phyloP scores from a whole-genome alignment of 176 grass and related monocot species.

The Bonia amplexicaulis region DNA sequence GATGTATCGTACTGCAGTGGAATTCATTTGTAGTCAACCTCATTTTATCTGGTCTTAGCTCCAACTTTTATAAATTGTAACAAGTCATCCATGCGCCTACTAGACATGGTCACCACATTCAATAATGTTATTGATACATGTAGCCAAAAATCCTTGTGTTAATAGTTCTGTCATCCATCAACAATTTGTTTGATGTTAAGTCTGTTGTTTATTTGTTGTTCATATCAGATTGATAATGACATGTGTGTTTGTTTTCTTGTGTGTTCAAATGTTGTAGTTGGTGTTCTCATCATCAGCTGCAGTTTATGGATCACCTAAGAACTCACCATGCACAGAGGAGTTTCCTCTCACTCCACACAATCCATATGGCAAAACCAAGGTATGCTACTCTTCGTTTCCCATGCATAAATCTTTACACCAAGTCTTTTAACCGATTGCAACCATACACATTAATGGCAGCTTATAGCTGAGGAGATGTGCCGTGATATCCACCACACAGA shows the following conservation, averaged over 20 bases:
- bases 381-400: conserved; percentile 32
- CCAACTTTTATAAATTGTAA: neutral
- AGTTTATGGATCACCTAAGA: conserved; percentile 89
- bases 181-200: conserved; percentile 12
- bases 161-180: neutral
- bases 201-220: neutral
- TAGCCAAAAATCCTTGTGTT: neutral
- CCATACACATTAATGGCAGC: conserved; percentile 46
- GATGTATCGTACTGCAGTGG: neutral
- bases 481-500: conserved; percentile 68
- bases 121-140: neutral
- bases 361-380: conserved; percentile 95
- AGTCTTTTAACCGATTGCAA: conserved; percentile 35
- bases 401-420: neutral
- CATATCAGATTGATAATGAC: conserved; percentile 11
- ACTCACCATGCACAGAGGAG: conserved; percentile 86
- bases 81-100: neutral
- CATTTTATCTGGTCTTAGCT: neutral
- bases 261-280: conserved; percentile 42
- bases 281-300: conserved; percentile 97
- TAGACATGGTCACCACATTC: neutral
- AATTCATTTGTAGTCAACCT: neutral
- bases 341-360: conserved; percentile 83
- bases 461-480: conserved; percentile 92
- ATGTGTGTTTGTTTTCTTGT: neutral